These are phyloP conservation scores for Pseudozyma hubeiensis DNA, from an alignment of 1,284 basidiomycete species.

Conservation along the genomic window DNA sequence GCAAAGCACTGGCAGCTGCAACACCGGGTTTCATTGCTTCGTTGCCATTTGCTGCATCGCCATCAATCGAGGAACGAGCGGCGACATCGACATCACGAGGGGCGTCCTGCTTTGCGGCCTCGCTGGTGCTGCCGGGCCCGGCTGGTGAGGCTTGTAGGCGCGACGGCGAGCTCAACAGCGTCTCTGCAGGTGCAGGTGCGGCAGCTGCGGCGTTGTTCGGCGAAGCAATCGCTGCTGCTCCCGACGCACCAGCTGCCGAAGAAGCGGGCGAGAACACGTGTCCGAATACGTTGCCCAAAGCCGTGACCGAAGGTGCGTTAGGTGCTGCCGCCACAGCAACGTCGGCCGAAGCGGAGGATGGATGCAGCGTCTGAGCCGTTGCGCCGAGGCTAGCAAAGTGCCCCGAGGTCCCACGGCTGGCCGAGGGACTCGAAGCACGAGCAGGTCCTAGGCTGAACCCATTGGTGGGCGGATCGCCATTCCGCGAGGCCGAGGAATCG, in stretches of 20 bases:
- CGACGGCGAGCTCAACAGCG: constrained; percentile 4
- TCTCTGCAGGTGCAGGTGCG: neutral
- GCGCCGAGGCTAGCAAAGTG: constrained; percentile 25
- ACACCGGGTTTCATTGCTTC: constrained; percentile 5
- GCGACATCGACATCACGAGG: neutral
- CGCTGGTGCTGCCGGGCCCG: neutral
- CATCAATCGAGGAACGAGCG: constrained; percentile 1
- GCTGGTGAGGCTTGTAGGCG: constrained; percentile 7
- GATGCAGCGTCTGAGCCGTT: constrained; percentile 30
- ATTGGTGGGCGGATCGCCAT: constrained; percentile 26
- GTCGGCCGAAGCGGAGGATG: constrained; percentile 18
- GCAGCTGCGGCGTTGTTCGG: constrained; percentile 8
- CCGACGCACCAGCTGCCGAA: constrained; percentile 3
- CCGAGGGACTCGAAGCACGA: constrained; percentile 39
- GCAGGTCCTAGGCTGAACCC: constrained; percentile 44
- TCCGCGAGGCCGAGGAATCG: constrained; percentile 15
- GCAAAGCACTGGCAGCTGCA: constrained; percentile 27
- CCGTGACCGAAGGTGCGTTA: constrained; percentile 1
- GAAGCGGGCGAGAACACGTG: constrained; percentile 19
- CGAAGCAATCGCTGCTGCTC: neutral
- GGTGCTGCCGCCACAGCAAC: constrained; percentile 4
- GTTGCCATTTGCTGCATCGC: neutral
- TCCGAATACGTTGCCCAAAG: constrained; percentile 20
- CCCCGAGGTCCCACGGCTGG: constrained; percentile 9
- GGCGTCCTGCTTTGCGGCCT: neutral